Evolutionary conservation across 306 rosid species (phyloP).

Genomic region (Vigna trinervia): DNA sequence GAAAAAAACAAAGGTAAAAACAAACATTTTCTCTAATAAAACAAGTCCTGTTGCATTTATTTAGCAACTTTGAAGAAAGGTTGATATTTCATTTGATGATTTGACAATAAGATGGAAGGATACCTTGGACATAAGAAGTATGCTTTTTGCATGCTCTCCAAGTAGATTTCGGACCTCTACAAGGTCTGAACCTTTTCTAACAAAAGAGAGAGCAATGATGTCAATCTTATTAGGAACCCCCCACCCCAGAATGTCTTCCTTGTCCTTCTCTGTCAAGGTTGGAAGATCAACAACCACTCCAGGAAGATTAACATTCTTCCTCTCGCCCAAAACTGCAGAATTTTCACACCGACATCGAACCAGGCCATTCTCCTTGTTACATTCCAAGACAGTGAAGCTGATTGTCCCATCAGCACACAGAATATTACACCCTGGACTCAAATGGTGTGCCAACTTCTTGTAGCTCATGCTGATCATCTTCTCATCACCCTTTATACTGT

Average conservation of each 20-base stretch:
- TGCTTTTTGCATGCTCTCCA: conserved; percentile 36
- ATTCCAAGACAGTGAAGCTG: conserved; percentile 35
- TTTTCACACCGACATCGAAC: conserved; percentile 39
- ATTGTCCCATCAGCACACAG: conserved; percentile 47
- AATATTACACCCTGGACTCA: conserved; percentile 30
- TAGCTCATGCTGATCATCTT: conserved; percentile 44
- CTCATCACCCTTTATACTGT: conserved; percentile 37
- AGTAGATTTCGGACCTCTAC: conserved; percentile 28
- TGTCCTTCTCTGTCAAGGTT: conserved; percentile 44
- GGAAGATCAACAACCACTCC: conserved; percentile 42
- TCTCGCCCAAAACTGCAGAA: conserved; percentile 37
- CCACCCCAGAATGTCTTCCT: conserved; percentile 40
- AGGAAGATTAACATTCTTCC: conserved; percentile 44
- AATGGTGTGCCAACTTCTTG: conserved; percentile 21
- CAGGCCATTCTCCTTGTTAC: conserved; percentile 27
- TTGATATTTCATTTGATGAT: neutral
- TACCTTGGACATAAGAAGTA: conserved; percentile 45
- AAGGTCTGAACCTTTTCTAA: conserved; percentile 39
- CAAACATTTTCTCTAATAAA: too few relatives aligned
- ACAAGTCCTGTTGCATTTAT: too few relatives aligned
- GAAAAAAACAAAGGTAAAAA: too few relatives aligned
- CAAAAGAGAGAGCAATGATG: conserved; percentile 44
- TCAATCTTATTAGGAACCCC: conserved; percentile 40
- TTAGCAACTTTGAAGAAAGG: neutral
- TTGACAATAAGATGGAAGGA: neutral